A percentile compares a stretch with the other conserved stretches of the same genome.
Conservation (phyloP, 345 rosid species). For the Boechera stricta region DNA sequence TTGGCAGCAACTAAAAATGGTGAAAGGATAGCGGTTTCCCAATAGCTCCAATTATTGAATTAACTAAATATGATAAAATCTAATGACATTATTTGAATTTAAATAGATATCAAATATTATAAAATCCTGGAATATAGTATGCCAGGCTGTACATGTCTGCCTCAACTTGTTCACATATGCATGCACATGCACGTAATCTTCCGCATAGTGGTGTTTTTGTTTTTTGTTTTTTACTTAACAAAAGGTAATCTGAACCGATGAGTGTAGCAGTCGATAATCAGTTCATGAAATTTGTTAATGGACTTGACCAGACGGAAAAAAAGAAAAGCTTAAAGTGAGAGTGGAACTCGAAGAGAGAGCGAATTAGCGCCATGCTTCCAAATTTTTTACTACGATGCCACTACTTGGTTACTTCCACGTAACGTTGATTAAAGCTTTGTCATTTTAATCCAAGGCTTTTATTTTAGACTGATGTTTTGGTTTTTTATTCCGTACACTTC, state of each 20-base stretch:
- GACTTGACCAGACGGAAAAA: no score
- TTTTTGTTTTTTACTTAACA: neutral
- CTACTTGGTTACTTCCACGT: no score
- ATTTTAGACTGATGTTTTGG: no score
- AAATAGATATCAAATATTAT: neutral
- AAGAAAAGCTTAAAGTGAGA: no score
- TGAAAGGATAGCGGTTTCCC: neutral
- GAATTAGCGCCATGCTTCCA: no score
- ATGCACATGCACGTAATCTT: slow-evolving; percentile 24
- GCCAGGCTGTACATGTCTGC: neutral
- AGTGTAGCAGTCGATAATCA: no score
- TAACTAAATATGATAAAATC: neutral
- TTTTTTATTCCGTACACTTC: no score
- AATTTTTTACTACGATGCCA: no score
- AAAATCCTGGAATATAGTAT: neutral
- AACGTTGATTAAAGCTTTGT: no score
- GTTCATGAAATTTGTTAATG: no score
- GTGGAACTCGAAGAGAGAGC: no score
- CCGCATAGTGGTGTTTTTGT: slow-evolving; percentile 1
- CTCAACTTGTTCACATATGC: slow-evolving; percentile 10
- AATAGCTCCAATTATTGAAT: neutral
- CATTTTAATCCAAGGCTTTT: no score
- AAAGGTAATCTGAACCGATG: neutral
- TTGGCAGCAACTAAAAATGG: neutral
- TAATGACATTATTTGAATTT: neutral